Evolutionary conservation across 306 rosid genomes (phyloP), one percentile per base, ranked within the genome.

Genomic region (Erythrophleum fordii): DNA sequence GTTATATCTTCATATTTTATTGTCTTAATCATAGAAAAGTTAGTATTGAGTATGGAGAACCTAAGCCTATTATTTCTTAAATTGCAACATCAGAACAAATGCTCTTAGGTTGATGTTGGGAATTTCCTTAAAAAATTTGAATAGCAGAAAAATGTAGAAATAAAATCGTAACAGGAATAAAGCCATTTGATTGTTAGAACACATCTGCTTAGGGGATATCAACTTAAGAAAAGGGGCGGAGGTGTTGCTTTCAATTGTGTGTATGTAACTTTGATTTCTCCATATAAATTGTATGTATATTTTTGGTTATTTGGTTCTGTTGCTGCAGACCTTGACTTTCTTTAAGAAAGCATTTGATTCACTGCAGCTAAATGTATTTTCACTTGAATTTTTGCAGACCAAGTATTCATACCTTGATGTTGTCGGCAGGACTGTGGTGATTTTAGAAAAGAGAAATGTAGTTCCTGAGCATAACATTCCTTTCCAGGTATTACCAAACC

Each of bases 331-430:
- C 8, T 37, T 37, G 48, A 66, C 72, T 39, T 39, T 67, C 37
- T 39, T 20, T 39, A 5, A 20, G 5, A 39, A 67, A 44, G 80
- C 82, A 66, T 79, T 31, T 78, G 74, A 18, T 69, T 48, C 37
- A 64, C 34, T 51, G 74, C 76, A 35, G 67, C 75, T 78, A 68
- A 53, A 20, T 20, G 1, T 71, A 68, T 66, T 81, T 80, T 76
- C 66, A 12, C 85, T 82, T 80, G 76, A 71, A 70, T 59, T 29
- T 83, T 77, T 73, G 82, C 94, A 95, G 99, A 87, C 81, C 83
- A 95, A 95, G 87, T 85, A 90, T 87, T 93, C 99, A 49, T 95
- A 95, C 83, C 94, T 95, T 87, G 99, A 95, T 80, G 86, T 93
- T 22, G 88, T 92, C 29, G 99, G 99, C 76, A 93, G 99, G 90